Conservation (phyloP, 2,329 filamentous ascomycete species). For the Monosporascus sp. region DNA sequence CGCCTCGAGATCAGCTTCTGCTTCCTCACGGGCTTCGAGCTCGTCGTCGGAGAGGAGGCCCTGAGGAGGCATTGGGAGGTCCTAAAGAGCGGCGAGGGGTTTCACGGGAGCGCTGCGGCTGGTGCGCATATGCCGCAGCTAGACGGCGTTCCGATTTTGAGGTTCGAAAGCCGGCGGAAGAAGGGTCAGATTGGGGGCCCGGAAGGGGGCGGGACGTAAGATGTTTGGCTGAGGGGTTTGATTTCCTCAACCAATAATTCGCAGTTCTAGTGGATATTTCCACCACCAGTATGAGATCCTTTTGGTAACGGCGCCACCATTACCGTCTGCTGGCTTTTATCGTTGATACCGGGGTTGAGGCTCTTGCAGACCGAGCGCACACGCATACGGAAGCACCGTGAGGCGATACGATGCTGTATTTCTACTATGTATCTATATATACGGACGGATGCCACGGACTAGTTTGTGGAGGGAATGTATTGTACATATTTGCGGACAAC, state of each 20-base stretch:
- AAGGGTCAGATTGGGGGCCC: background rate
- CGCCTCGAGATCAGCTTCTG: constrained; percentile 86
- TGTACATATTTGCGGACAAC: background rate
- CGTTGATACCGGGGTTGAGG: too few species aligned
- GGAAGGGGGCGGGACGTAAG: background rate
- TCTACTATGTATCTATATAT: background rate
- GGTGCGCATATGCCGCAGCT: background rate
- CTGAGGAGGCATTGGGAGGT: constrained; percentile 63
- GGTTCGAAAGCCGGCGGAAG: constrained; percentile 13
- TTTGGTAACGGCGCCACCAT: too few species aligned
- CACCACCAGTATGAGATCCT: too few species aligned
- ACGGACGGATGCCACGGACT: background rate
- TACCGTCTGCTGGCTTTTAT: too few species aligned
- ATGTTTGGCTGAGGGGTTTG: background rate
- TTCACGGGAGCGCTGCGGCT: background rate
- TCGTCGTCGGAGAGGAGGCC: constrained; percentile 57
- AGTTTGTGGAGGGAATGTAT: background rate
- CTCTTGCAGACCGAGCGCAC: background rate
- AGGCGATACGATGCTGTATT: background rate
- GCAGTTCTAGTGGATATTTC: too few species aligned
- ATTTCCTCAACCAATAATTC: too few species aligned
- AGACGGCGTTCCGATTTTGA: constrained; percentile 12
- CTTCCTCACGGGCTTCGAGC: constrained; percentile 78
- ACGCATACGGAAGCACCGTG: background rate
- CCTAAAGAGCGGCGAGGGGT: constrained; percentile 34